Conservation (phyloP, 2,329 filamentous ascomycete species). For the Xylariomycetidae sp. region DNA sequence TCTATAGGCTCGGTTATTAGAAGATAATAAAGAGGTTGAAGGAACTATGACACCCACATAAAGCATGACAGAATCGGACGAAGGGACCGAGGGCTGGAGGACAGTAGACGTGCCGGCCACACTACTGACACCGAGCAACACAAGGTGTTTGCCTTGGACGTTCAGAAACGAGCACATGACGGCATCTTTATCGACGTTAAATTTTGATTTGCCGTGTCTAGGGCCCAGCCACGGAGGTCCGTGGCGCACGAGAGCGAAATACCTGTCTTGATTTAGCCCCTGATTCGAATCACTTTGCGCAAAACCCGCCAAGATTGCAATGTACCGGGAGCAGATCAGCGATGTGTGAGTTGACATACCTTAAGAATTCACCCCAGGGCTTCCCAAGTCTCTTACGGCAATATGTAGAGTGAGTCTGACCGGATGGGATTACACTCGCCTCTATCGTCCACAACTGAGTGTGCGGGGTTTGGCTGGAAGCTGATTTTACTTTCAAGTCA, state of each 20-base stretch:
- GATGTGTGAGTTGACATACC: conserved; percentile 41
- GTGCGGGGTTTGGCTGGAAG: conserved; percentile 61
- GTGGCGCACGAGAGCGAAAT: conserved; percentile 76
- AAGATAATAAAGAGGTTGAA: conserved; percentile 1
- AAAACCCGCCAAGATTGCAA: neutral
- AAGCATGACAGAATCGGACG: conserved; percentile 65
- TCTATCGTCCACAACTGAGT: conserved; percentile 69
- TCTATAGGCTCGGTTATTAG: conserved; percentile 29
- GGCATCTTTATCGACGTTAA: conserved; percentile 71
- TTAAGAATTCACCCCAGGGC: conserved; percentile 53
- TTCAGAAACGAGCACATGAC: conserved; percentile 75
- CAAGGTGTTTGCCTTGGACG: conserved; percentile 66
- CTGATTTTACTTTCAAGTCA: conserved; percentile 48
- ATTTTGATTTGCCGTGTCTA: conserved; percentile 67
- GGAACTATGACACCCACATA: conserved; percentile 43
- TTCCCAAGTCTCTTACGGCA: conserved; percentile 55
- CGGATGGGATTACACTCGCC: conserved; percentile 49
- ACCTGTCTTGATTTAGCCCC: too few species aligned
- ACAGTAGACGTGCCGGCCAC: conserved; percentile 65
- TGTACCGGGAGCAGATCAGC: neutral
- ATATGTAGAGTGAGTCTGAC: conserved; percentile 53
- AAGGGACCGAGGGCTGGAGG: conserved; percentile 61
- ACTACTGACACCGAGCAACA: conserved; percentile 74
- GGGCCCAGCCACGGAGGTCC: conserved; percentile 86
- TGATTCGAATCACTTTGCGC: neutral